These are phyloP conservation scores for Pseudogymnoascus pannorum DNA, from an alignment of 2,329 filamentous ascomycete species.

Conservation along the genomic window DNA sequence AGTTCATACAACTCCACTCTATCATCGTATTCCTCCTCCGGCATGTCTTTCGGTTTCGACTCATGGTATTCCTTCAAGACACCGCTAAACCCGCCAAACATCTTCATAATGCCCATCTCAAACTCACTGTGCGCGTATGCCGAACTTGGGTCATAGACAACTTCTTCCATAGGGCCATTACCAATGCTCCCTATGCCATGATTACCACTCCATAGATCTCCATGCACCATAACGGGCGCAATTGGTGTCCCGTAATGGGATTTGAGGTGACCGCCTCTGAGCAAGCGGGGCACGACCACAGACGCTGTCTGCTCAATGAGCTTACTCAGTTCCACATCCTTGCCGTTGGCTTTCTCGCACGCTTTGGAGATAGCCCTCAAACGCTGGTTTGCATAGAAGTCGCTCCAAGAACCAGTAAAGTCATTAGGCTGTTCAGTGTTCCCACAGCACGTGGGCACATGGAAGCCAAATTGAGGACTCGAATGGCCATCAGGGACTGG, in stretches of 20 bases:
- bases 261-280: constrained; percentile 57
- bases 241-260: constrained; percentile 43
- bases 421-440: constrained; percentile 74
- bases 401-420: constrained; percentile 67
- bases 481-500: constrained; percentile 53
- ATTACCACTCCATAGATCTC: constrained; percentile 92
- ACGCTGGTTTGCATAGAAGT: constrained; percentile 76
- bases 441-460: constrained; percentile 78
- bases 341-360: constrained; percentile 54
- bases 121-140: constrained; percentile 86
- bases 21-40: constrained; percentile 77
- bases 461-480: constrained; percentile 71
- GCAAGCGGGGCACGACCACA: constrained; percentile 65
- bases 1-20: constrained; percentile 74
- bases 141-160: constrained; percentile 74
- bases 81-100: constrained; percentile 83
- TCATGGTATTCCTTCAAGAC: constrained; percentile 65
- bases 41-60: constrained; percentile 72
- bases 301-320: constrained; percentile 58
- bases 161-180: constrained; percentile 50
- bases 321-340: constrained; percentile 51
- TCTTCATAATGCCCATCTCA: constrained; percentile 88
- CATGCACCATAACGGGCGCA: constrained; percentile 76
- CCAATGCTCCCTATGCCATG: constrained; percentile 58
- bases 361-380: constrained; percentile 56